phyloP scores from a whole-genome alignment of 805 yeast species.

The Candida maris region DNA sequence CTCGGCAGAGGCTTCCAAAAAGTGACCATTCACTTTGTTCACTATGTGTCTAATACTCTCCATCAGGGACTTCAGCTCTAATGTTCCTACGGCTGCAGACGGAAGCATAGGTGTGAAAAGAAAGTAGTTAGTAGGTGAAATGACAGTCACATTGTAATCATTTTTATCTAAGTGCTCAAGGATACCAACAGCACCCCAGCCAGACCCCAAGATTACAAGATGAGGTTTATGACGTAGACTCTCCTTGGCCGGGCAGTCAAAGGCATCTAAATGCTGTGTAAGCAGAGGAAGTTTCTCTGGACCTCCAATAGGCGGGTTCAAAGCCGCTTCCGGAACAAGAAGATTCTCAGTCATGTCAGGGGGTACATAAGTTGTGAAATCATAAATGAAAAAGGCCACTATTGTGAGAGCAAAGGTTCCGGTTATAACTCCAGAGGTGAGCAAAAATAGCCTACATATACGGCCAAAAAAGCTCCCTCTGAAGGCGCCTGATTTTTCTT shows the following conservation, averaged over 20 bases:
- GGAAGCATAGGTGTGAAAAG: conserved; percentile 68
- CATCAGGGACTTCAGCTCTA: conserved; percentile 59
- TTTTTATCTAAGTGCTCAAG: conserved; percentile 49
- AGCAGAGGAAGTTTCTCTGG: conserved; percentile 68
- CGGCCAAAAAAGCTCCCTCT: conserved; percentile 30
- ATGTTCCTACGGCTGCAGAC: conserved; percentile 67
- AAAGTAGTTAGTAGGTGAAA: conserved; percentile 68
- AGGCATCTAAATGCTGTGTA: conserved; percentile 52
- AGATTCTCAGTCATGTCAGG: conserved; percentile 40
- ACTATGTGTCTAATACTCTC: conserved; percentile 63
- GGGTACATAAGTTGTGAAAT: conserved; percentile 58
- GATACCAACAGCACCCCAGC: conserved; percentile 68
- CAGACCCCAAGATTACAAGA: conserved; percentile 61
- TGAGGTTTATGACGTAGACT: conserved; percentile 47
- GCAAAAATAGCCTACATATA: conserved; percentile 30
- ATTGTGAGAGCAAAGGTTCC: conserved; percentile 40
- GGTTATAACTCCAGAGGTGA: conserved; percentile 41
- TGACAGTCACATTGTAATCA: conserved; percentile 60
- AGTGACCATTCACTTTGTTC: conserved; percentile 52
- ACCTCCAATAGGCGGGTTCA: conserved; percentile 58
- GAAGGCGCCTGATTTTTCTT: conserved; percentile 11
- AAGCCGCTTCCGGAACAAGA: conserved; percentile 48
- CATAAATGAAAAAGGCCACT: conserved; percentile 56
- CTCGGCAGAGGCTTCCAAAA: conserved; percentile 59
- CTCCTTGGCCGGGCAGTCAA: conserved; percentile 48